Evolutionary conservation across 202 grass and related monocot species (phyloP), one percentile per base, ranked within the genome.

Genomic region (Elaeis oleifera): DNA sequence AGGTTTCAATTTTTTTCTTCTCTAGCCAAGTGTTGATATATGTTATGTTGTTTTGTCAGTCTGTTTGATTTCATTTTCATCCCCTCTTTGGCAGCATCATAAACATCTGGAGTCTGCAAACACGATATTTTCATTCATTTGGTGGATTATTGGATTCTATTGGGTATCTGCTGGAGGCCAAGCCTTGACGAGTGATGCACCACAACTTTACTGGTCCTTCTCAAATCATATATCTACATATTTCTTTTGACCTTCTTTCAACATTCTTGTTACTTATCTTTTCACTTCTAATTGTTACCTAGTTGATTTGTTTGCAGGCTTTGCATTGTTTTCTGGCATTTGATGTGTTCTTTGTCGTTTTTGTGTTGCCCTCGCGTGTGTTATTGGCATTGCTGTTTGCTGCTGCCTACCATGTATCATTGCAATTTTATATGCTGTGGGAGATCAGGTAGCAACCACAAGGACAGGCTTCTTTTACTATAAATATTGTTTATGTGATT

Each of bases 81-180:
- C 39, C 56, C 23, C 32, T 57, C 22, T 54, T 59, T 70, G 51
- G 23, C 53, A 73, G 84, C 36, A 51, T 76, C 16, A 58, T 76
- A 32, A 76, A 58, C 76, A 76, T 62, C 69, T 79, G 67, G 75
- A 76, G 63, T 79, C 71, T 20, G 71, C 68, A 71, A 84, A 82
- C 56, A 81, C 78, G 19, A 50, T 78, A 44, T 75, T 78, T 70
- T 86, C 83, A n/a, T 88, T 83, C 59, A n/a, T 79, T 58, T 80
- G 84, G 76, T 87, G 79, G 84, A 83, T 87, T 54, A 70, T 73
- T 76, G 79, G 72, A 28, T 73, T 87, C 68, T 80, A 76, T 44
- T 79, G 79, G 84, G 71, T 83, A 29, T 82, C 74, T 44, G 61
- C 69, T 65, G 79, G 76, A 66, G 79, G 75, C 54, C 79, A 83